Percentiles rank a stretch among this genome's conserved stretches.
phyloP scores from a whole-genome alignment of 306 rosid species.

The Rosa rugosa region DNA sequence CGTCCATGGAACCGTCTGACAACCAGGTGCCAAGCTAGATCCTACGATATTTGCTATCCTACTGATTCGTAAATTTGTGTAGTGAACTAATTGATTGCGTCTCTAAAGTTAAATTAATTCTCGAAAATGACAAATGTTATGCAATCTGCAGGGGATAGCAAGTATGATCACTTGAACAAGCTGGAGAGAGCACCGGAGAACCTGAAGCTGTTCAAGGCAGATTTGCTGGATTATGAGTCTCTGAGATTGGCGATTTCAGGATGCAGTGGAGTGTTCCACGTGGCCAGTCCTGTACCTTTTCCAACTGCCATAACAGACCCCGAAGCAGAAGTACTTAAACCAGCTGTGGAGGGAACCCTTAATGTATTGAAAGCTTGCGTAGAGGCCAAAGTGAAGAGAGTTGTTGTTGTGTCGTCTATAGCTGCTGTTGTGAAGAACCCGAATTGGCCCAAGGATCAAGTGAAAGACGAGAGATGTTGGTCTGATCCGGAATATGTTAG shows the following conservation, averaged over 20 bases:
- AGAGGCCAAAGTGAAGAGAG: conserved; percentile 29
- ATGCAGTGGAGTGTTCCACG: conserved; percentile 34
- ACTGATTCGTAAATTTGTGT: neutral
- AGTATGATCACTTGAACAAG: conserved; percentile 30
- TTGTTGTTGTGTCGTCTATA: conserved; percentile 26
- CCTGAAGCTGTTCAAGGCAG: conserved; percentile 27
- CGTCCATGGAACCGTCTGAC: conserved; percentile 60
- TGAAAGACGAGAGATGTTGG: conserved; percentile 37
- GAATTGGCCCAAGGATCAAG: conserved; percentile 27
- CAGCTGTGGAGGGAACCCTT: conserved; percentile 28
- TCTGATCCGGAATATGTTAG: conserved; percentile 27
- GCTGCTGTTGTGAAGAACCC: conserved; percentile 27
- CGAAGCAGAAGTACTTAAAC: conserved; percentile 19
- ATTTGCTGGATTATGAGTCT: conserved; percentile 33
- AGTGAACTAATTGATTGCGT: neutral
- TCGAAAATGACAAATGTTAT: too few species aligned
- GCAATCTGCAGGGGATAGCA: conserved; percentile 2
- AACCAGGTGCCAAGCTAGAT: conserved; percentile 31
- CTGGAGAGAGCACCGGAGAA: conserved; percentile 21
- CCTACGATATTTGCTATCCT: too few species aligned
- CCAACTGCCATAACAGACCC: conserved; percentile 13
- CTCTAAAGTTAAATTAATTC: too few species aligned
- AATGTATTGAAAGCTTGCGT: conserved; percentile 29
- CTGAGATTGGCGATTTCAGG: conserved; percentile 20
- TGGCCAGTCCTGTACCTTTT: conserved; percentile 25